phyloP scores from a whole-genome alignment of 2,329 filamentous ascomycete species.

The Botryosphaeria dothidea region DNA sequence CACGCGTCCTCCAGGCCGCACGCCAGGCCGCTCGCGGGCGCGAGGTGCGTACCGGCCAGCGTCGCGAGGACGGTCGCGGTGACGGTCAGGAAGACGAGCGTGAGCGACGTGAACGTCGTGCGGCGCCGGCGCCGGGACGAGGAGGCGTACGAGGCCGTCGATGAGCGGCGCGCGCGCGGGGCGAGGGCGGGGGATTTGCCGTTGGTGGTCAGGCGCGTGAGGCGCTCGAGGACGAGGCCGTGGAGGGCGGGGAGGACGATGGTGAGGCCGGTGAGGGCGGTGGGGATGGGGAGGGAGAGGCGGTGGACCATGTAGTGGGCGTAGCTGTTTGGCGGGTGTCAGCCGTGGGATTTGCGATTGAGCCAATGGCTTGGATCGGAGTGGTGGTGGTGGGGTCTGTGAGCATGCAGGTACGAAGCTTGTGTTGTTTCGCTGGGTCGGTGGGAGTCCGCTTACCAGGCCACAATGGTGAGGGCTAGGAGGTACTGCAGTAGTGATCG shows the following conservation, averaged over 20 bases:
- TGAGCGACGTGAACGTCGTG: slow-evolving; percentile 19
- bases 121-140: background rate
- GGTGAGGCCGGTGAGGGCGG: slow-evolving; percentile 35
- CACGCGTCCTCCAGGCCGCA: slow-evolving; percentile 58
- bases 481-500: slow-evolving; percentile 36
- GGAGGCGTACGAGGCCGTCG: slow-evolving; percentile 11
- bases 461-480: slow-evolving; percentile 33
- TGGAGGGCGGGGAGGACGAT: slow-evolving; percentile 37
- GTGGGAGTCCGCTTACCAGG: slow-evolving; percentile 31
- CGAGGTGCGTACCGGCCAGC: slow-evolving; percentile 35
- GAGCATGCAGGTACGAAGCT: background rate
- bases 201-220: slow-evolving; percentile 18
- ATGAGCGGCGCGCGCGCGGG: background rate
- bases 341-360: background rate
- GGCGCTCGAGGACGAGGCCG: slow-evolving; percentile 31
- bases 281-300: slow-evolving; percentile 37
- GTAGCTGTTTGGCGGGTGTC: background rate
- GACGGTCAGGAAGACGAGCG: slow-evolving; percentile 28
- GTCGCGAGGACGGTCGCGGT: slow-evolving; percentile 40
- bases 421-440: no score
- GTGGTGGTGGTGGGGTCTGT: background rate
- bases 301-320: slow-evolving; percentile 2
- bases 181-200: slow-evolving; percentile 20
- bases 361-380: background rate
- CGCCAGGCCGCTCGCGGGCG: slow-evolving; percentile 26